These are phyloP conservation scores for Dictyostelium discoideum DNA, from an alignment of 78 protist genomes.

Conservation along the genomic window DNA sequence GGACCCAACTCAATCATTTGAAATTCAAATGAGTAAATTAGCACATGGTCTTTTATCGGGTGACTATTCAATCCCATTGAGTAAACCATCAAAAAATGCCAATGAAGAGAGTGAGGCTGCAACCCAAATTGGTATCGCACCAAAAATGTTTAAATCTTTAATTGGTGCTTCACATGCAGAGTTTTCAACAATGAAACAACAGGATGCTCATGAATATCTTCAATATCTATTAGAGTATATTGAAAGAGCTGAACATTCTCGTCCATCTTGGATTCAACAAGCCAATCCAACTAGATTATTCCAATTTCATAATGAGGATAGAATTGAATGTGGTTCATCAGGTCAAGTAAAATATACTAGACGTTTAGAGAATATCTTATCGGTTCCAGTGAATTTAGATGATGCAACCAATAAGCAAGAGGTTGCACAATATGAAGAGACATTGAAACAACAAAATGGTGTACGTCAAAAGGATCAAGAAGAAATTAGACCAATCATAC, in stretches of 20 bases:
- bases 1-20: slow-evolving; percentile 43
- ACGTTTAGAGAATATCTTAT: slow-evolving; percentile 58
- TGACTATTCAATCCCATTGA: slow-evolving; percentile 64
- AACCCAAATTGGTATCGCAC: slow-evolving; percentile 88
- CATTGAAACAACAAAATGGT: neutral
- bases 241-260: slow-evolving; percentile 42
- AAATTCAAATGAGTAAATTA: slow-evolving; percentile 86
- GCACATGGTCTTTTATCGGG: slow-evolving; percentile 88
- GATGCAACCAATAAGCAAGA: slow-evolving; percentile 60
- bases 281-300: slow-evolving; percentile 52
- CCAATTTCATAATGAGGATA: slow-evolving; percentile 64
- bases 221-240: slow-evolving; percentile 73
- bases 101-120: slow-evolving; percentile 28
- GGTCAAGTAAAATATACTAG: slow-evolving; percentile 80
- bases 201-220: slow-evolving; percentile 94
- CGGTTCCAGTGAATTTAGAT: slow-evolving; percentile 76
- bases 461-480: neutral
- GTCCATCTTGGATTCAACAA: slow-evolving; percentile 52
- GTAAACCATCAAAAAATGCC: neutral
- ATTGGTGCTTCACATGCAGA: slow-evolving; percentile 89
- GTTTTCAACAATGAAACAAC: slow-evolving; percentile 91
- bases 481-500: slow-evolving; percentile 80
- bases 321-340: slow-evolving; percentile 79
- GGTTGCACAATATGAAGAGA: slow-evolving; percentile 36
- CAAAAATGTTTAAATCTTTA: slow-evolving; percentile 89